A percentile compares a stretch with the other conserved stretches of the same genome.
Evolutionary conservation across 108 stramenopile genomes (phyloP).

Genomic region (Fistulifera pelliculosa): DNA sequence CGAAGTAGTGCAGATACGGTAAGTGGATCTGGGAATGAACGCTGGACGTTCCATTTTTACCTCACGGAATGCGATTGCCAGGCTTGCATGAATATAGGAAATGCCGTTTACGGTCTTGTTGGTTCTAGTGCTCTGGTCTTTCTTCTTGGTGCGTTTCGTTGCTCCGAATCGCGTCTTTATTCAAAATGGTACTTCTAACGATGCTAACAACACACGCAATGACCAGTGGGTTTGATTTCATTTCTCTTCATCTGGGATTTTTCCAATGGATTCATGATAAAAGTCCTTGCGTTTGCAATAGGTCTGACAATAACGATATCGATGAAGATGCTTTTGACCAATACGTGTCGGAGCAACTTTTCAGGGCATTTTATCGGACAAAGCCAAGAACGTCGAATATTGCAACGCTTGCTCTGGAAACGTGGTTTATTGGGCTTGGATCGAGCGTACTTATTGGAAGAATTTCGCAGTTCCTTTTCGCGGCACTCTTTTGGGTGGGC

Average conservation of each 20-base stretch:
- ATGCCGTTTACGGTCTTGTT: slow-evolving; percentile 20
- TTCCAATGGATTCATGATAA: slow-evolving; percentile 9
- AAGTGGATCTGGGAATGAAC: not conserved
- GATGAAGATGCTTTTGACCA: slow-evolving; percentile 25
- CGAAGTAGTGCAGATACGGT: slow-evolving; percentile 12
- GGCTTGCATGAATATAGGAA: slow-evolving; percentile 24
- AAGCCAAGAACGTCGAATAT: slow-evolving; percentile 19
- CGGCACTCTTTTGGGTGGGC: slow-evolving; percentile 21
- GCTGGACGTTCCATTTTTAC: too few relatives aligned
- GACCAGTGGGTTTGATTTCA: slow-evolving; percentile 1
- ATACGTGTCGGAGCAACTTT: slow-evolving; percentile 16
- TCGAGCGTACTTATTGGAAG: slow-evolving; percentile 26
- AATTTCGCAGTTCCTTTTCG: slow-evolving; percentile 23
- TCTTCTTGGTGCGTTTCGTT: slow-evolving; percentile 5
- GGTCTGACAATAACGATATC: slow-evolving; percentile 23
- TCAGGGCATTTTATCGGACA: slow-evolving; percentile 23
- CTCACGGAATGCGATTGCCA: not conserved
- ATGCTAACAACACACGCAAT: too few relatives aligned
- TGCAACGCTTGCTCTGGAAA: slow-evolving; percentile 17
- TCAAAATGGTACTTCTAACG: too few relatives aligned
- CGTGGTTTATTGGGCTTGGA: slow-evolving; percentile 35
- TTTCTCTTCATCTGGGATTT: slow-evolving; percentile 31
- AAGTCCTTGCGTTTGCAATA: slow-evolving; percentile 18
- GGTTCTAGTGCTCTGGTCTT: slow-evolving; percentile 18
- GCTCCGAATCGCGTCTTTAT: too few relatives aligned